These are phyloP conservation scores for Neolentinus lepideus DNA, from an alignment of 1,284 basidiomycete genomes.

Conservation along the genomic window DNA sequence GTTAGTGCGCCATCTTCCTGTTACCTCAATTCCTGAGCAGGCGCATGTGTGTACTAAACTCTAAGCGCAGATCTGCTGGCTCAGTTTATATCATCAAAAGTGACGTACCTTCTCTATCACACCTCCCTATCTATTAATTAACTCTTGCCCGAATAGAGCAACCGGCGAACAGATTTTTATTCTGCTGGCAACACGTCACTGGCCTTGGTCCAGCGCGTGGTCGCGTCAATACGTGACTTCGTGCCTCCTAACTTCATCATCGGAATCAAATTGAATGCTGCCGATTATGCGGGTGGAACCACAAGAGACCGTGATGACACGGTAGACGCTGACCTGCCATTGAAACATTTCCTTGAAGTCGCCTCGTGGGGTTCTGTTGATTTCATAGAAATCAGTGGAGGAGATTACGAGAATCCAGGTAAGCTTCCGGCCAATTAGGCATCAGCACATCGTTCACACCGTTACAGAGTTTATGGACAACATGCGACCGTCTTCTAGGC, in stretches of 20 bases:
- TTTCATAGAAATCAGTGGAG: conserved; percentile 85
- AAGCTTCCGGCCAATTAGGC: conserved; percentile 2
- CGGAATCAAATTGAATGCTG: conserved; percentile 84
- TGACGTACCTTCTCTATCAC: conserved; percentile 20
- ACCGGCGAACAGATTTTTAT: conserved; percentile 62
- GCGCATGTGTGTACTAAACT: conserved; percentile 5
- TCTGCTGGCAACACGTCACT: conserved; percentile 42
- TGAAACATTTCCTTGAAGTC: conserved; percentile 60
- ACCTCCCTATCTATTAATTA: background rate
- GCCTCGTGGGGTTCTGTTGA: conserved; percentile 62
- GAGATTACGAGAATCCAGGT: conserved; percentile 81
- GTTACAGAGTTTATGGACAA: conserved; percentile 20
- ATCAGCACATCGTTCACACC: background rate
- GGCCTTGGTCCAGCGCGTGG: conserved; percentile 59
- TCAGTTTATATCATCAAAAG: conserved; percentile 79
- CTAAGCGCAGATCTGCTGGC: conserved; percentile 66
- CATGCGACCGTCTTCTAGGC: conserved; percentile 21
- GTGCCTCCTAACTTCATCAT: conserved; percentile 63
- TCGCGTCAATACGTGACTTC: conserved; percentile 49
- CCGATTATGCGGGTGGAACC: conserved; percentile 66
- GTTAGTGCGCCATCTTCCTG: conserved; percentile 33
- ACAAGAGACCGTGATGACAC: conserved; percentile 19
- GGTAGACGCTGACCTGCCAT: conserved; percentile 22
- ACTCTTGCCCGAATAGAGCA: conserved; percentile 46
- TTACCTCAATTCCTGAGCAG: background rate